These are phyloP conservation scores for Sutorius eximius DNA, from an alignment of 1,284 basidiomycete genomes.

Conservation along the genomic window DNA sequence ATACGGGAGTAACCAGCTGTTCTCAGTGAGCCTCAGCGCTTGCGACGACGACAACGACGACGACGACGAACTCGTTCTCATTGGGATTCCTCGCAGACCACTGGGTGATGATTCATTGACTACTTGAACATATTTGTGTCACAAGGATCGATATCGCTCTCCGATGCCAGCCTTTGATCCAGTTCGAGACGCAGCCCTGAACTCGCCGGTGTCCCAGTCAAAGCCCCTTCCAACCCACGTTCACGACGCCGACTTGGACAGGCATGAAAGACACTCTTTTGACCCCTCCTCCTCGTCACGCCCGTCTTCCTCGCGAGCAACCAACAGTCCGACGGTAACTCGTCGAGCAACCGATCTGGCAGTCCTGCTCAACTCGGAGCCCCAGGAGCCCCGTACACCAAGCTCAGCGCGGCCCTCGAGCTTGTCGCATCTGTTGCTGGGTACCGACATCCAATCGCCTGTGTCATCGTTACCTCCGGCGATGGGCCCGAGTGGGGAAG, in stretches of 20 bases:
- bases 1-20: neutral
- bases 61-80: constrained; percentile 10
- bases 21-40: constrained; percentile 1
- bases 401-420: constrained; percentile 43
- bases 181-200: constrained; percentile 76
- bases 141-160: neutral
- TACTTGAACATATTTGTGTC: constrained; percentile 1
- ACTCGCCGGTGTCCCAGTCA: constrained; percentile 51
- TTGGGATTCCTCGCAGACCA: neutral
- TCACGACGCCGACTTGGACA: constrained; percentile 30
- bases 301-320: constrained; percentile 36
- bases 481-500: constrained; percentile 20
- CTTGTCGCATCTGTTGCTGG: constrained; percentile 53
- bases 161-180: constrained; percentile 80
- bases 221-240: constrained; percentile 29
- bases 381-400: constrained; percentile 42
- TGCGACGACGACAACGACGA: constrained; percentile 15
- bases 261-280: constrained; percentile 30
- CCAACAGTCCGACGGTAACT: constrained; percentile 47
- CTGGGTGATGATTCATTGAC: constrained; percentile 18
- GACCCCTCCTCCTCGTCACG: constrained; percentile 38
- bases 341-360: constrained; percentile 69
- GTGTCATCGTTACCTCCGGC: constrained; percentile 6
- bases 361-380: constrained; percentile 64
- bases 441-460: constrained; percentile 27